Evolutionary conservation across 345 rosid genomes (phyloP).

Genomic region (Gossypium longicalyx): DNA sequence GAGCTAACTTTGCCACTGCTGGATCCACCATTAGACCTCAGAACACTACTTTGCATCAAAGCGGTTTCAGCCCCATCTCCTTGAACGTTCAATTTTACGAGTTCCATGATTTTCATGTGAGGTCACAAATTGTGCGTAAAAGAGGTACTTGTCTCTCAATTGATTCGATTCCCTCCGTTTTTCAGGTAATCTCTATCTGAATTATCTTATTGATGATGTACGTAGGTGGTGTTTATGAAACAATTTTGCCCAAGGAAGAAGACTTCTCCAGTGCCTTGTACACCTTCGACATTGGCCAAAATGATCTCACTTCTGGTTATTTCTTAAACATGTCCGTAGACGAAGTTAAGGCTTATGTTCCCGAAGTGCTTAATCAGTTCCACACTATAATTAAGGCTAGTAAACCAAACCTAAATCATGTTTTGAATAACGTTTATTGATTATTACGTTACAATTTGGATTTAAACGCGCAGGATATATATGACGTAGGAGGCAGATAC

Average conservation of each 20-base stretch:
- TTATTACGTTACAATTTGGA: background rate
- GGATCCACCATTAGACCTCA: constrained; percentile 82
- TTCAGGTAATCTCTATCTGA: background rate
- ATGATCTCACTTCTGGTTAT: constrained; percentile 59
- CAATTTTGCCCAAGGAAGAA: constrained; percentile 41
- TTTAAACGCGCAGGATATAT: constrained; percentile 32
- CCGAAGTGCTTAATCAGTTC: constrained; percentile 47
- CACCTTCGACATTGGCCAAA: constrained; percentile 75
- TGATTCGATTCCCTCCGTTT: background rate
- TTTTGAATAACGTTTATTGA: background rate
- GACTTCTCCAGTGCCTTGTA: constrained; percentile 44
- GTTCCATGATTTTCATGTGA: background rate
- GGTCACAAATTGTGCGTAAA: constrained; percentile 9
- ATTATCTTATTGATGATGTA: background rate
- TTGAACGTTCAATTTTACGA: constrained; percentile 7
- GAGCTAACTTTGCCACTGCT: constrained; percentile 92
- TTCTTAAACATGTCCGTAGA: constrained; percentile 42
- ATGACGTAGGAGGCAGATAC: constrained; percentile 59
- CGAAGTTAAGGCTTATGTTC: constrained; percentile 41
- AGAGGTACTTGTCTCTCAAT: background rate
- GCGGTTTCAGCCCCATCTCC: constrained; percentile 84
- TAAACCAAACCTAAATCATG: background rate
- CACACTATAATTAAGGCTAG: constrained; percentile 35
- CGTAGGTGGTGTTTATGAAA: constrained; percentile 30
- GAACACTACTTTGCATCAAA: constrained; percentile 59